phyloP scores from a whole-genome alignment of 1,139 yeast genomes.

The Saccharomyces hybrid region DNA sequence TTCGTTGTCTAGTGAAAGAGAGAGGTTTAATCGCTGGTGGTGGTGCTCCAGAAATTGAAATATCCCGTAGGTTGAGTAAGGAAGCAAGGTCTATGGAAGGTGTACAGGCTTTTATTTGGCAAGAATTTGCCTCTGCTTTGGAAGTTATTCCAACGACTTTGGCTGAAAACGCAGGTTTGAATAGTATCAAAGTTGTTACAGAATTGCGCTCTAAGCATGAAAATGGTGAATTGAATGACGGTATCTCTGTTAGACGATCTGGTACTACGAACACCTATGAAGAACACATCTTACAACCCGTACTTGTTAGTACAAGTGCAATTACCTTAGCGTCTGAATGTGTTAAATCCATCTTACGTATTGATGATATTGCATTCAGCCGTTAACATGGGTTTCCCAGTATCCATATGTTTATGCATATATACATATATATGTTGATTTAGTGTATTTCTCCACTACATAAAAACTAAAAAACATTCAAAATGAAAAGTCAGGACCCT shows the following conservation, averaged over 20 bases:
- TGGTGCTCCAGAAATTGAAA: slow-evolving; percentile 97
- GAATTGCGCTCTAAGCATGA: slow-evolving; percentile 91
- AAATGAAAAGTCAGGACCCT: background rate
- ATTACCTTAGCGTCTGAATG: slow-evolving; percentile 92
- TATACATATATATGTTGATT: background rate
- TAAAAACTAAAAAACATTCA: background rate
- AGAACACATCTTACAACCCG: slow-evolving; percentile 95
- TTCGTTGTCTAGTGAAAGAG: slow-evolving; percentile 90
- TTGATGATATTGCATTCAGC: slow-evolving; percentile 87
- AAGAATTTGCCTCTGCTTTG: slow-evolving; percentile 90
- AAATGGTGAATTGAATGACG: slow-evolving; percentile 87
- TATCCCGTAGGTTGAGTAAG: slow-evolving; percentile 68
- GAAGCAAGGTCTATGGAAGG: slow-evolving; percentile 79
- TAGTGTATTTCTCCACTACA: background rate
- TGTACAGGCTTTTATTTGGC: slow-evolving; percentile 89
- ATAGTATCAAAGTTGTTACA: slow-evolving; percentile 90
- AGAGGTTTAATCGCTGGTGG: slow-evolving; percentile 97
- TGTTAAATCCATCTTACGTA: slow-evolving; percentile 89
- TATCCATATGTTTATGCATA: slow-evolving; percentile 1
- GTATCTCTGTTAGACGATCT: slow-evolving; percentile 88
- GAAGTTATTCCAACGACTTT: slow-evolving; percentile 95
- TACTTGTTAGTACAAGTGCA: slow-evolving; percentile 87
- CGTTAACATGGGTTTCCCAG: slow-evolving; percentile 35
- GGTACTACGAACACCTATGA: slow-evolving; percentile 87
- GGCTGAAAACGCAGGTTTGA: slow-evolving; percentile 96